Conservation (phyloP, 2,329 filamentous ascomycete species). For the Aureobasidium sp. region DNA sequence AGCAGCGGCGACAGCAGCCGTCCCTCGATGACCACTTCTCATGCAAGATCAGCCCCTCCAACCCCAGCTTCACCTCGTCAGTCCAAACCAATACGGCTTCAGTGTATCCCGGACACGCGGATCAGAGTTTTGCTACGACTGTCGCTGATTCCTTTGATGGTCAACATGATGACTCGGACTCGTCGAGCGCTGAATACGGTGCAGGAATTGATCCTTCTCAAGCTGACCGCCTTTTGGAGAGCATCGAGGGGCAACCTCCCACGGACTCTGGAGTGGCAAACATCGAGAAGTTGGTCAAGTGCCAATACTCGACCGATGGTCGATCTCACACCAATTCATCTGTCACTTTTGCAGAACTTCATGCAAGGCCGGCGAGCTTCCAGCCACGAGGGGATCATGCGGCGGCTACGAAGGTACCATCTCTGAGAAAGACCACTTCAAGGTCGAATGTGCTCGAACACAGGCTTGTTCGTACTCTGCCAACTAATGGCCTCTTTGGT, state of each 20-base stretch:
- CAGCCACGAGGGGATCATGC: not conserved
- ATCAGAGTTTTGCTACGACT: slow-evolving; percentile 1
- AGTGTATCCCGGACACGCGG: not conserved
- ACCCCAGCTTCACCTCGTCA: not conserved
- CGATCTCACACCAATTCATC: too few relatives aligned
- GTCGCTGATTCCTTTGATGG: not conserved
- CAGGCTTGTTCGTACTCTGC: not conserved
- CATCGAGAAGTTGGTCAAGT: not conserved
- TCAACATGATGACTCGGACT: not conserved
- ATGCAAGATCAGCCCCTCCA: not conserved
- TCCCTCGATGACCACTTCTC: not conserved
- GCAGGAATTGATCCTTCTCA: not conserved
- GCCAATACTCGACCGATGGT: too few relatives aligned
- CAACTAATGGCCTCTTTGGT: not conserved
- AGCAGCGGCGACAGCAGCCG: slow-evolving; percentile 1
- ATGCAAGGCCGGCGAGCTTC: not conserved
- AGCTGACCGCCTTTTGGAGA: not conserved
- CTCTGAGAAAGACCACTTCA: not conserved
- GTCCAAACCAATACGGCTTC: not conserved
- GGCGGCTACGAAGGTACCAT: not conserved
- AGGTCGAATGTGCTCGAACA: not conserved
- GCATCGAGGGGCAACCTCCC: not conserved
- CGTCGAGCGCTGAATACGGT: not conserved
- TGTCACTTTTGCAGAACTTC: not conserved
- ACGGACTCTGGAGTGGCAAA: not conserved